These are phyloP conservation scores for Turnera subulata DNA, from an alignment of 345 rosid genomes.

Conservation along the genomic window DNA sequence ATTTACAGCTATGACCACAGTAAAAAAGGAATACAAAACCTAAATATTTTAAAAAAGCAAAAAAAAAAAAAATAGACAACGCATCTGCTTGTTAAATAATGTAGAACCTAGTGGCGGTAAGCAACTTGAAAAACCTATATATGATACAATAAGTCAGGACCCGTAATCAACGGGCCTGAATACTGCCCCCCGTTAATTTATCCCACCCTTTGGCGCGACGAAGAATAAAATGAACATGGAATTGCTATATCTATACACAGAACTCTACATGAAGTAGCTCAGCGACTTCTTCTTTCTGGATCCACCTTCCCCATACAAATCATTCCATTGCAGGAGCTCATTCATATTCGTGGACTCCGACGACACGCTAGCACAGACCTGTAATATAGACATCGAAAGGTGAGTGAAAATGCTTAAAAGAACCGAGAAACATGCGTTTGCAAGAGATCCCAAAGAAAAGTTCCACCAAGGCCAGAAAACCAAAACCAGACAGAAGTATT, in stretches of 20 bases:
- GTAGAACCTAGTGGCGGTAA: slow-evolving; percentile 4
- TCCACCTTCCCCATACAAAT: slow-evolving; percentile 96
- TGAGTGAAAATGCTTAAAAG: too few species aligned
- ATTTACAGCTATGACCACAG: slow-evolving; percentile 5
- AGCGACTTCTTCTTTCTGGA: slow-evolving; percentile 82
- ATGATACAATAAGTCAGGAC: slow-evolving; percentile 29
- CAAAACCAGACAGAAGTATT: not conserved
- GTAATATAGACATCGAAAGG: slow-evolving; percentile 6
- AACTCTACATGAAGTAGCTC: slow-evolving; percentile 92
- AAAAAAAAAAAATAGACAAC: too few species aligned
- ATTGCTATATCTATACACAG: slow-evolving; percentile 27
- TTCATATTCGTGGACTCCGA: slow-evolving; percentile 90
- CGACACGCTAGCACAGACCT: slow-evolving; percentile 99
- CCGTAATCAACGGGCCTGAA: slow-evolving; percentile 18
- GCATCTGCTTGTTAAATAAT: too few species aligned
- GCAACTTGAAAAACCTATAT: slow-evolving; percentile 20
- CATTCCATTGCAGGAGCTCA: slow-evolving; percentile 95
- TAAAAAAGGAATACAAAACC: not conserved
- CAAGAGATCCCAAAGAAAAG: too few species aligned
- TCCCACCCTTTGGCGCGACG: slow-evolving; percentile 13
- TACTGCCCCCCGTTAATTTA: slow-evolving; percentile 14
- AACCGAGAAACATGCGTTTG: too few species aligned
- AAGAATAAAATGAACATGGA: slow-evolving; percentile 26
- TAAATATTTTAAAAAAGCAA: too few species aligned
- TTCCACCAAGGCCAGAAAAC: too few species aligned